Percentiles rank a stretch among this genome's conserved stretches.
These are phyloP conservation scores for Sabuloglossum arenarium DNA, from an alignment of 495 filamentous ascomycete genomes.

Conservation along the genomic window DNA sequence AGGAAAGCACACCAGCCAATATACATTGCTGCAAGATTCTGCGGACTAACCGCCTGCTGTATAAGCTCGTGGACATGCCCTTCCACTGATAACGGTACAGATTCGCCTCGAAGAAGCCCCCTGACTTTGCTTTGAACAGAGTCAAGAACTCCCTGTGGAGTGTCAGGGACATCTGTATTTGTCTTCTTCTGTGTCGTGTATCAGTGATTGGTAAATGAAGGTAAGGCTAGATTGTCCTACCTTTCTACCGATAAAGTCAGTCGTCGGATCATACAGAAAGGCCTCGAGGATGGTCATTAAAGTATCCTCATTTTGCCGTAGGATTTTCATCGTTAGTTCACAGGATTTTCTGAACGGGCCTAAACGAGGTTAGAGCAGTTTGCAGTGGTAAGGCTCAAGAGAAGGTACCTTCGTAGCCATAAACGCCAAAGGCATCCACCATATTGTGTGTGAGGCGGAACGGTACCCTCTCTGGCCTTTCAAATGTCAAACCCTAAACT, in stretches of 20 bases:
- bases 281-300: constrained; percentile 93
- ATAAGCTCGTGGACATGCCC: constrained; percentile 91
- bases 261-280: constrained; percentile 88
- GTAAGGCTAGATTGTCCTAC: constrained; percentile 6
- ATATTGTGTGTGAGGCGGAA: constrained; percentile 98
- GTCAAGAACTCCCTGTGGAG: constrained; percentile 77
- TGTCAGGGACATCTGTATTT: constrained; percentile 47
- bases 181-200: constrained; percentile 28
- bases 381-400: background rate
- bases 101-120: constrained; percentile 66
- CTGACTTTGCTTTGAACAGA: constrained; percentile 70
- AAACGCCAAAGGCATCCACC: constrained; percentile 86
- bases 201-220: background rate
- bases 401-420: constrained; percentile 49
- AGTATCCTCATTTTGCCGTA: constrained; percentile 82
- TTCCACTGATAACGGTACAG: constrained; percentile 78
- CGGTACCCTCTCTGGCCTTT: constrained; percentile 86
- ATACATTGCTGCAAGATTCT: constrained; percentile 76
- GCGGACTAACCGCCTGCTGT: constrained; percentile 54
- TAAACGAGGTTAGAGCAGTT: constrained; percentile 7
- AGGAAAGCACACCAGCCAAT: constrained; percentile 97
- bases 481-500: constrained; percentile 60
- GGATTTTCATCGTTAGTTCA: constrained; percentile 65
- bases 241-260: constrained; percentile 74
- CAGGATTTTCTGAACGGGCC: constrained; percentile 80